Conservation (phyloP, 1,284 basidiomycete species). For the Anthracocystis setariae region DNA sequence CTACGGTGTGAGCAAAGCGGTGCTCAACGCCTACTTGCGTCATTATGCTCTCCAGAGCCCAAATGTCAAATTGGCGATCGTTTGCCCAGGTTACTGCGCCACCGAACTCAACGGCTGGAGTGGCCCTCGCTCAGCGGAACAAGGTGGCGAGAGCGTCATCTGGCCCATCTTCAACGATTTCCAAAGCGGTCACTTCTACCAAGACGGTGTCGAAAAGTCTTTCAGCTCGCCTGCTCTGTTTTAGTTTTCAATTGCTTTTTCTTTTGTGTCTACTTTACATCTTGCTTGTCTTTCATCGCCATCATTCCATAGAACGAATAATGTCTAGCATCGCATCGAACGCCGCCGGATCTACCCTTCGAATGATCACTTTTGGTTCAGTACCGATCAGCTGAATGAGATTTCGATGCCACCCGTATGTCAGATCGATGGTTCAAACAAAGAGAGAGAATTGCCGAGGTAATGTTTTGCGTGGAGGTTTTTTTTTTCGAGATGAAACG, state of each 20-base stretch:
- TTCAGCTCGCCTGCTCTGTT: conserved; percentile 1
- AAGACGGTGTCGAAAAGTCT: conserved; percentile 5
- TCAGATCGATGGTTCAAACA: not conserved
- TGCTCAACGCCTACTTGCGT: conserved; percentile 12
- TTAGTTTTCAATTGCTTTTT: not conserved
- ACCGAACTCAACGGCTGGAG: conserved; percentile 13
- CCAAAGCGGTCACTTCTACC: conserved; percentile 13
- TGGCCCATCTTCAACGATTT: conserved; percentile 26
- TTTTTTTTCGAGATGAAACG: too few relatives aligned
- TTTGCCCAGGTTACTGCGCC: conserved; percentile 25
- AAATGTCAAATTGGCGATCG: conserved; percentile 1
- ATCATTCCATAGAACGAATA: too few relatives aligned
- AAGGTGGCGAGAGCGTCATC: conserved; percentile 20
- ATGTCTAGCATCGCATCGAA: too few relatives aligned
- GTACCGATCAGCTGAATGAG: too few relatives aligned
- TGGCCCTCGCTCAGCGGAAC: conserved; percentile 7
- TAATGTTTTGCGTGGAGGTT: not conserved
- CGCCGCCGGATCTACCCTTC: too few relatives aligned
- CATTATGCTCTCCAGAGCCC: conserved; percentile 5
- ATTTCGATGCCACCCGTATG: too few relatives aligned
- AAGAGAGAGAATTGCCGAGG: not conserved
- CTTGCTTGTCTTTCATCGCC: not conserved
- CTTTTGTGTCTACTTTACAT: not conserved
- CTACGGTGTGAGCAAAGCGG: conserved; percentile 15
- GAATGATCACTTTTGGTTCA: too few relatives aligned